phyloP scores from a whole-genome alignment of 768 basidiomycete species.

The Suillus hirtellus region DNA sequence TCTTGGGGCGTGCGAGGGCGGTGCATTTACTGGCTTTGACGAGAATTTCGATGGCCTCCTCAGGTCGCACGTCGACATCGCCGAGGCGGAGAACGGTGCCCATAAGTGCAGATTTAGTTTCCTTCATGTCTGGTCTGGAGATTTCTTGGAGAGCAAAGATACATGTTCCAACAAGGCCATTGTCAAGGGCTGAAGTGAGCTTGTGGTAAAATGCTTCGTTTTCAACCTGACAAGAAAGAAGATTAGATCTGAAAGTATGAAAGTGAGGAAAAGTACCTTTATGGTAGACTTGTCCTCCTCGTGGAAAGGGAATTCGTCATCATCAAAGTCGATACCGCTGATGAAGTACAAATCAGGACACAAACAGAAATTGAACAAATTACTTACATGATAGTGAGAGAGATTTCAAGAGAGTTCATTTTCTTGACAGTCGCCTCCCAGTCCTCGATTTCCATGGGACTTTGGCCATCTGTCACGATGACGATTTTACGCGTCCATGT shows the following conservation, averaged over 20 bases:
- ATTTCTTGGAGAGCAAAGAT: conserved; percentile 30
- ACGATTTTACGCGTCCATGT: conserved; percentile 86
- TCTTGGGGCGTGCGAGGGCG: conserved; percentile 62
- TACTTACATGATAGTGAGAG: conserved; percentile 71
- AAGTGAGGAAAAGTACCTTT: conserved; percentile 55
- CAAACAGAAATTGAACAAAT: background rate
- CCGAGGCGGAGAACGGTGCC: conserved; percentile 77
- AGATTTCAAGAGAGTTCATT: conserved; percentile 59
- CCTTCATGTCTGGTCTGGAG: conserved; percentile 58
- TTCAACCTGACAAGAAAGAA: conserved; percentile 43
- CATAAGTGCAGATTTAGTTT: conserved; percentile 64
- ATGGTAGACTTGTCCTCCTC: conserved; percentile 69
- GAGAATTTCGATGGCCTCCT: conserved; percentile 73
- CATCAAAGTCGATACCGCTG: conserved; percentile 90
- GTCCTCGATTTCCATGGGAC: conserved; percentile 68
- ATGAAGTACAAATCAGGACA: conserved; percentile 2
- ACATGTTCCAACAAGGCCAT: conserved; percentile 32
- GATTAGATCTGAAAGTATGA: conserved; percentile 4
- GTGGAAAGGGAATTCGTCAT: conserved; percentile 59
- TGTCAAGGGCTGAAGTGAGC: conserved; percentile 38
- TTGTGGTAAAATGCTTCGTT: conserved; percentile 76
- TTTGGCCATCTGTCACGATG: conserved; percentile 84
- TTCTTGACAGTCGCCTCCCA: conserved; percentile 71
- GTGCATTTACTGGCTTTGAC: conserved; percentile 84
- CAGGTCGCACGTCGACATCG: conserved; percentile 60